Evolutionary conservation across 2,329 filamentous ascomycete species (phyloP).

Genomic region (Talaromyces albobiverticillius): DNA sequence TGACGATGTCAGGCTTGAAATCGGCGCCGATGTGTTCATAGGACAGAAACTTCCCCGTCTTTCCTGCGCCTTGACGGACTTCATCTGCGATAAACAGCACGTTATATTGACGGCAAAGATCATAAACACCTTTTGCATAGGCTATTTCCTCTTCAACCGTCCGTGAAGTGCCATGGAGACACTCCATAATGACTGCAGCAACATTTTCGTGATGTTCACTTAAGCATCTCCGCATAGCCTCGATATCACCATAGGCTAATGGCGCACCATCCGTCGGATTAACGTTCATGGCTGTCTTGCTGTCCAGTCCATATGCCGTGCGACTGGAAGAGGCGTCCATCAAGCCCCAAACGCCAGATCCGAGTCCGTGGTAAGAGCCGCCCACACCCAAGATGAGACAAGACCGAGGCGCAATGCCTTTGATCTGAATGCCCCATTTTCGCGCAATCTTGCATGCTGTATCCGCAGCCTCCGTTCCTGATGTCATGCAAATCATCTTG

Average conservation of each 20-base stretch:
- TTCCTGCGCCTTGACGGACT: background rate
- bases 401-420: background rate
- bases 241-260: background rate
- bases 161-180: background rate
- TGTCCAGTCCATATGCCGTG: background rate
- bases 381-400: background rate
- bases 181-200: background rate
- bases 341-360: background rate
- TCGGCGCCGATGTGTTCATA: background rate
- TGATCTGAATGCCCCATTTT: background rate
- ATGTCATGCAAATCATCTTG: background rate
- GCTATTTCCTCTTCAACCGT: background rate
- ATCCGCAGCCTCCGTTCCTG: slow-evolving; percentile 1
- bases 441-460: slow-evolving; percentile 1
- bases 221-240: background rate
- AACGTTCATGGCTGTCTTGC: background rate
- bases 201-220: background rate
- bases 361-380: background rate
- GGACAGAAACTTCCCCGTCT: background rate
- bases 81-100: background rate
- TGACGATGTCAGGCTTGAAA: background rate
- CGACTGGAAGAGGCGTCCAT: background rate
- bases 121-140: background rate
- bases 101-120: background rate
- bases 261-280: background rate